Percentiles rank a stretch among this genome's conserved stretches.
Evolutionary conservation across 352 stramenopile genomes (phyloP).

Genomic region (Globisporangium ultimum): DNA sequence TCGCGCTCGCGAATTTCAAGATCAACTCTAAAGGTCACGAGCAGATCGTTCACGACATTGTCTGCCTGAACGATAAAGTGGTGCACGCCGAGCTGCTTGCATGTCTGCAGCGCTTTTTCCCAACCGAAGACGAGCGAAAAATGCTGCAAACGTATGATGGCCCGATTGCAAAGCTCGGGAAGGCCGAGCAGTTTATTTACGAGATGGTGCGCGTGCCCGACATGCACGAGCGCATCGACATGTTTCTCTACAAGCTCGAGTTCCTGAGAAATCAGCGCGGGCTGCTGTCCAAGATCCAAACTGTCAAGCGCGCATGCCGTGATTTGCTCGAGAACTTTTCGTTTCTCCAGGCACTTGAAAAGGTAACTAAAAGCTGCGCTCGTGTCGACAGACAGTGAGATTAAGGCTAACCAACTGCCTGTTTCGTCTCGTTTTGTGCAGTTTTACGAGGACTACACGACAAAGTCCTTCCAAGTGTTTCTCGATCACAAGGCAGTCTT

Average conservation of each 20-base stretch:
- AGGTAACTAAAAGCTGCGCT: conserved; percentile 17
- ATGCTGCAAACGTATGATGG: conserved; percentile 42
- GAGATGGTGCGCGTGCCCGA: conserved; percentile 55
- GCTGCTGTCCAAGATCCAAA: conserved; percentile 40
- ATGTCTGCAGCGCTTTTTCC: conserved; percentile 77
- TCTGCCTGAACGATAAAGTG: conserved; percentile 52
- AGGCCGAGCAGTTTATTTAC: conserved; percentile 72
- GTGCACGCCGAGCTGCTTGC: conserved; percentile 57
- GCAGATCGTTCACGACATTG: conserved; percentile 55
- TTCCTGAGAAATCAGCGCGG: conserved; percentile 42
- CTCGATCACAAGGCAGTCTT: conserved; percentile 27
- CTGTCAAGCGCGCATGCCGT: conserved; percentile 59
- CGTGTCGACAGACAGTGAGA: not conserved
- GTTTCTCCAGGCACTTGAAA: conserved; percentile 47
- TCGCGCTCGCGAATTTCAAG: conserved; percentile 76
- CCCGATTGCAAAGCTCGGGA: conserved; percentile 43
- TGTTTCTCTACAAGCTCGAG: conserved; percentile 77
- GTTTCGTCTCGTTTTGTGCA: conserved; percentile 4
- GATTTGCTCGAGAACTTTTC: conserved; percentile 71
- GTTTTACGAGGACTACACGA: conserved; percentile 44
- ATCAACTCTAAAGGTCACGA: conserved; percentile 68
- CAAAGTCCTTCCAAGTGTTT: conserved; percentile 37
- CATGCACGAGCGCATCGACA: conserved; percentile 63
- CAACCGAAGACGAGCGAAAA: conserved; percentile 57
- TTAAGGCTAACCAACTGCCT: not conserved